Base-by-base conservation (phyloP, 179 eudicot species). In the Sideroxylon spinosum region DNA sequence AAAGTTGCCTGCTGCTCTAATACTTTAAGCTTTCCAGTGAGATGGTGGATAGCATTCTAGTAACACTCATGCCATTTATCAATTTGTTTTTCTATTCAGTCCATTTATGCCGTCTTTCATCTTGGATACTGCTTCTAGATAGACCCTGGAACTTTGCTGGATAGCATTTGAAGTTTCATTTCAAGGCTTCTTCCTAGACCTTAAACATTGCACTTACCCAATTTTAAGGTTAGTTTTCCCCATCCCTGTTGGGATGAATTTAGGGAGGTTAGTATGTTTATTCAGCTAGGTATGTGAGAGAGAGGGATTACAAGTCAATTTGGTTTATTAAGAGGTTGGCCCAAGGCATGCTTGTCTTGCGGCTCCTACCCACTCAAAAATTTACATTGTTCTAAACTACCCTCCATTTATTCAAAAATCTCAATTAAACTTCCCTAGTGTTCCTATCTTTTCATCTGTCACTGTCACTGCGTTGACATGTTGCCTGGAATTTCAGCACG, bases 151-250 rank as follows among this genome's bases (percentile, higher is more conserved):
- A 71, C 60, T 50, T 13, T 19, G 0, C 25, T 50, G 14, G 50
- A 50, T 71, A 19, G 32, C n/a, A 50, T 49, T 71, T 71, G 32
- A 71, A 71, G 57, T 14, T 29, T n/a, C n/a, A n/a, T n/a, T n/a
- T n/a, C n/a, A n/a, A n/a, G n/a, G n/a, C n/a, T n/a, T 69, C 28
- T 29, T 29, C 37, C 37, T 29, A 29, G 37, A 29, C 37, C 37
- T 29, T 29, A 29, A 29, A 29, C 37, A 29, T 29, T 29, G 32
- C 32, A 1, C 12, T 13, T 28, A 14, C 44, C 48, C 70, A 28
- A 26, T 32, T 29, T 28, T 66, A 12, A 17, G 22, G 63, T 22
- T 59, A 59, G 63, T 7, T 22, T 59, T 22, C 37, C 63, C 22
- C 23, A 0, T 19, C 23, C 10, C 25, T 59, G 1, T 22, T 59